These are phyloP conservation scores for Coemansia sp. DNA, from an alignment of 192 early-diverging fungal genomes.

Conservation along the genomic window DNA sequence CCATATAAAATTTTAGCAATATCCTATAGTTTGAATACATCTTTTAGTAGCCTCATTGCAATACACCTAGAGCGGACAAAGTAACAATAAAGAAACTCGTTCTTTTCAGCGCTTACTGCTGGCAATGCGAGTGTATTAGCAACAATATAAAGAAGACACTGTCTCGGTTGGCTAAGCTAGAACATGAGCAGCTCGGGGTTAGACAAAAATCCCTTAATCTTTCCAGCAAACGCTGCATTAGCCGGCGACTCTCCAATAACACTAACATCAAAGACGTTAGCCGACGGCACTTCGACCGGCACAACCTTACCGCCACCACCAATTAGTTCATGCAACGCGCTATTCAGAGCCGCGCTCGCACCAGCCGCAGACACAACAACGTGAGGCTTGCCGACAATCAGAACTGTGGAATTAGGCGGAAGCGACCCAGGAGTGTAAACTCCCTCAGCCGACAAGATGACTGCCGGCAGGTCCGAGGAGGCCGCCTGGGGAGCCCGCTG, in stretches of 20 bases:
- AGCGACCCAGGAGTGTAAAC: constrained; percentile 60
- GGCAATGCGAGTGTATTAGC: neutral
- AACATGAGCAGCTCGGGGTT: constrained; percentile 48
- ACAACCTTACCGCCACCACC: constrained; percentile 7
- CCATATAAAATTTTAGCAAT: too few relatives aligned
- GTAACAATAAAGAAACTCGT: neutral
- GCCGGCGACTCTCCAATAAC: constrained; percentile 33
- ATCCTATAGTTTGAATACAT: too few relatives aligned
- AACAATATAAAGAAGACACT: neutral
- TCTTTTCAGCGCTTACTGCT: neutral
- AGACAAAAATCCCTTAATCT: constrained; percentile 42
- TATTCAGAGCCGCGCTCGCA: constrained; percentile 23
- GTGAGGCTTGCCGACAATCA: constrained; percentile 63
- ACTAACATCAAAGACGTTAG: constrained; percentile 23
- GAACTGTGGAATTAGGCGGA: constrained; percentile 58
- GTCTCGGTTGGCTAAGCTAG: too few relatives aligned
- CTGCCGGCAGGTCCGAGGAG: constrained; percentile 5
- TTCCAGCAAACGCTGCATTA: constrained; percentile 21
- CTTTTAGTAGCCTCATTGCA: too few relatives aligned
- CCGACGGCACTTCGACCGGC: neutral
- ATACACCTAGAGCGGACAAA: neutral
- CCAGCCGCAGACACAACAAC: constrained; percentile 27
- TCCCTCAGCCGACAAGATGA: constrained; percentile 30
- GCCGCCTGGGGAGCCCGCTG: neutral
- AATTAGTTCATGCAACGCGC: constrained; percentile 38